Base-by-base conservation (phyloP, 208 protist species). In the Eutreptiella sp. region DNA sequence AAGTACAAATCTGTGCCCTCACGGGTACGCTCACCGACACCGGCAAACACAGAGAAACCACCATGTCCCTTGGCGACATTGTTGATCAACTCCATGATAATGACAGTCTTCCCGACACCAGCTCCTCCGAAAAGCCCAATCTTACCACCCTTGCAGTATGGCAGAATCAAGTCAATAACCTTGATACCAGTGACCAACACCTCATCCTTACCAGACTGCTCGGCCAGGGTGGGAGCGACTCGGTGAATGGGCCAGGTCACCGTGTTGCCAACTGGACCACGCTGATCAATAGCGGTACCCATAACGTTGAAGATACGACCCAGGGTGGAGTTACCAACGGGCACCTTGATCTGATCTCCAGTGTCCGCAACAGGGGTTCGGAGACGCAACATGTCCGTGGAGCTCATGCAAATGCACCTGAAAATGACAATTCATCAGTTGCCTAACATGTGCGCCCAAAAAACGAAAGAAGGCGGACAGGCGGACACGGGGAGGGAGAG, bases 41-140 rank as follows among this genome's bases (percentile, higher is more conserved):
- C 95, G 47, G 85, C 92, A 73, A 98, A 98, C 45, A 98, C 95
- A 28, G 94, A 98, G 88, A 93, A 98, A 77, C 94, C 95, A 87
- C 94, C 92, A 80, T 98, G 94, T 14, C 81, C 86, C 77, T 96
- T 97, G 68, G 95, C 95, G 57, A 98, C 88, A 81, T 98, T 97
- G 90, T 98, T 98, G 76, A 98, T 98, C 32, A 98, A 80, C 79
- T 98, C 94, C 93, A 97, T 97, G 78, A 98, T 98, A 50, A 98
- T 88, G 27, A 97, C 93, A 57, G 93, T 97, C 82, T 98, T 97
- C 71, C 94, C 95, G 67, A 98, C 94, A 86, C 95, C 94, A 57
- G 95, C 94, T 86, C 93, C 94, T 70, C 94, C 95, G 75, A 98
- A 98, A 36, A 98, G 87, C 68, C 95, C 95, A 80, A 98, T 98